phyloP scores from a whole-genome alignment of 208 protist genomes.

The Acanthamoeba castellanii region DNA sequence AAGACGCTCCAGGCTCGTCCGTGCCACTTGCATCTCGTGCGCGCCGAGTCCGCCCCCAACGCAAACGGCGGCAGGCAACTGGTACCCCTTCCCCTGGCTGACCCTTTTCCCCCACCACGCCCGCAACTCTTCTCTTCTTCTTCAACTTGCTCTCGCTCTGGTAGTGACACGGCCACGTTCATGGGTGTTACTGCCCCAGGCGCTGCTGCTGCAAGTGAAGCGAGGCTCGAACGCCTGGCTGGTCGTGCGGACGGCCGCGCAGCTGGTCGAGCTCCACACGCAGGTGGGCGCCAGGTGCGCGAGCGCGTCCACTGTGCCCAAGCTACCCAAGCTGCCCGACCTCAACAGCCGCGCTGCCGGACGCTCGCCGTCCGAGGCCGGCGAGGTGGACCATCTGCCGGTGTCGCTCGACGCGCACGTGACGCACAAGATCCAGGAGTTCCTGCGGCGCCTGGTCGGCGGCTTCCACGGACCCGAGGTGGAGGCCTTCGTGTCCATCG shows the following conservation, averaged over 20 bases:
- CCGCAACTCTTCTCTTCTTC: too few relatives aligned
- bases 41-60: too few relatives aligned
- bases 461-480: neutral
- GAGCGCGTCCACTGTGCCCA: neutral
- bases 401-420: neutral
- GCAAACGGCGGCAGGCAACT: too few relatives aligned
- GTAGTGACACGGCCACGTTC: too few relatives aligned
- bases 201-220: neutral
- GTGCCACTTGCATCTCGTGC: too few relatives aligned
- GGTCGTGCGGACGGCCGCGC: neutral
- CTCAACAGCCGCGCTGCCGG: neutral
- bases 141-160: too few relatives aligned
- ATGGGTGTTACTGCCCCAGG: too few relatives aligned
- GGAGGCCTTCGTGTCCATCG: neutral
- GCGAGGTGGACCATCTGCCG: neutral
- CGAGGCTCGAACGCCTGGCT: neutral
- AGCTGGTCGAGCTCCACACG: neutral
- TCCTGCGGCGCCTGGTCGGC: neutral
- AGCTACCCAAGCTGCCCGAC: neutral
- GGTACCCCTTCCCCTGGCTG: too few relatives aligned
- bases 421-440: neutral
- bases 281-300: neutral
- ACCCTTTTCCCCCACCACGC: too few relatives aligned
- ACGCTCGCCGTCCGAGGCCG: neutral
- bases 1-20: too few relatives aligned